These are phyloP conservation scores for Aphanomyces cochlioides DNA, from an alignment of 352 stramenopile species.

Conservation along the genomic window DNA sequence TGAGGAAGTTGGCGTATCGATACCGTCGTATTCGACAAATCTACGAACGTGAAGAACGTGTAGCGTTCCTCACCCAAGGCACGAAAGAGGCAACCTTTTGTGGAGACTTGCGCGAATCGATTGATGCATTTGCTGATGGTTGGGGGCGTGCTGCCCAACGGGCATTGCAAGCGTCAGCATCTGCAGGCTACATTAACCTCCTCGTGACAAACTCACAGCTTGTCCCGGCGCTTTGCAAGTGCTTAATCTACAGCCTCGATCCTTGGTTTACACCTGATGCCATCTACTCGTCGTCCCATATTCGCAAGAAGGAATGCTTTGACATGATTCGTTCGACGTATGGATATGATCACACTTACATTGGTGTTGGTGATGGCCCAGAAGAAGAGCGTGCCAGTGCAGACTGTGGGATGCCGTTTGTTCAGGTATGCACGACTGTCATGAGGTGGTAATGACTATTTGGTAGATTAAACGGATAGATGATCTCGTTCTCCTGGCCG, in stretches of 20 bases:
- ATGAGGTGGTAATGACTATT: conserved; percentile 31
- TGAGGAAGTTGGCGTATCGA: conserved; percentile 30
- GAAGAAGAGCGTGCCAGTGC: conserved; percentile 76
- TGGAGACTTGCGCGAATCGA: conserved; percentile 60
- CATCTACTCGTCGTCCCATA: conserved; percentile 72
- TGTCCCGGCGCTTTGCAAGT: conserved; percentile 76
- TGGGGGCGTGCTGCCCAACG: conserved; percentile 63
- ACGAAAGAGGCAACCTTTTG: conserved; percentile 61
- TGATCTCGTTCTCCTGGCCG: conserved; percentile 10
- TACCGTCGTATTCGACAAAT: conserved; percentile 73
- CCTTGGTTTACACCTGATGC: conserved; percentile 67
- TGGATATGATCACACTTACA: conserved; percentile 49
- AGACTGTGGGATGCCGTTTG: conserved; percentile 61
- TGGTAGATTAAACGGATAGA: conserved; percentile 35
- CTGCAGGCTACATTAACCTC: conserved; percentile 42
- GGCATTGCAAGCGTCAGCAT: conserved; percentile 51
- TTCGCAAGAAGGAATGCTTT: conserved; percentile 77
- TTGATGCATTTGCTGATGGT: conserved; percentile 65
- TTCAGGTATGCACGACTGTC: conserved; percentile 46
- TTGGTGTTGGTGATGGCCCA: conserved; percentile 69
- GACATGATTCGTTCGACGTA: conserved; percentile 67
- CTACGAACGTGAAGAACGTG: conserved; percentile 56
- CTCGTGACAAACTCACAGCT: conserved; percentile 82
- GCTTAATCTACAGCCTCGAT: conserved; percentile 76
- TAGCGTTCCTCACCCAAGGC: conserved; percentile 65